Evolutionary conservation across 2,329 filamentous ascomycete genomes (phyloP), one percentile per base, ranked within the genome.

Genomic region (Sphaerulina populicola): DNA sequence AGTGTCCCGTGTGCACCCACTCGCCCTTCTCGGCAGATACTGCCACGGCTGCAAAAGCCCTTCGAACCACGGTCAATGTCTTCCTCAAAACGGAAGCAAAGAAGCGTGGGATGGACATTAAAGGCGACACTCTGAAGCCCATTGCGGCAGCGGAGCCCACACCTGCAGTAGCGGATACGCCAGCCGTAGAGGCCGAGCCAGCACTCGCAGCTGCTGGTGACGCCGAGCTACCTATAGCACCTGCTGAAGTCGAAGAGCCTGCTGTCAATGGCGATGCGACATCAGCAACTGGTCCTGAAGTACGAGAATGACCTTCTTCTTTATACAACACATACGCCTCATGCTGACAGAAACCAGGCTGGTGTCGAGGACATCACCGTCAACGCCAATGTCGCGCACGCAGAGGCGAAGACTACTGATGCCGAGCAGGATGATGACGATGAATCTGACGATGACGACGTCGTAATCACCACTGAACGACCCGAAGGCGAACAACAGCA

Each of bases 41-140:
- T 59, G 95, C 90, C 74, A 89, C 86, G 56, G 82, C 88, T 1
- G 88, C 94, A 69, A 96, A 95, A 67, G 82, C 85, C 27, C 75
- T 97, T n/a, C 84, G 93, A 59, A 93, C 87, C 23, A 98, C 93
- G 1, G 85, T 97, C 59, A 86, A 87, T 60, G 87, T 93, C 10
- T 98, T 94, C 65, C 72, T 98, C 44, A 86, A 90, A 63, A 94
- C 85, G 0, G 86, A 89, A 60, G 86, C 94, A 69, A 94, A 94
- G 76, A 73, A 64, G 56, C 59, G 61, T n/a, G 54, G 51, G 31
- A 61, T 53, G 37, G 61, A 60, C 6, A 51, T 50, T 36, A 57
- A 44, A 15, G 63, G 52, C 38, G 47, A 50, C 48, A 40, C 47
- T 9, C 47, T 48, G 10, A 50, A 47, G 23, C 52, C 52, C n/a